A percentile compares a stretch with the other conserved stretches of the same genome.
Evolutionary conservation across 176 grass and related monocot genomes (phyloP).

Genomic region (Areca catechu): DNA sequence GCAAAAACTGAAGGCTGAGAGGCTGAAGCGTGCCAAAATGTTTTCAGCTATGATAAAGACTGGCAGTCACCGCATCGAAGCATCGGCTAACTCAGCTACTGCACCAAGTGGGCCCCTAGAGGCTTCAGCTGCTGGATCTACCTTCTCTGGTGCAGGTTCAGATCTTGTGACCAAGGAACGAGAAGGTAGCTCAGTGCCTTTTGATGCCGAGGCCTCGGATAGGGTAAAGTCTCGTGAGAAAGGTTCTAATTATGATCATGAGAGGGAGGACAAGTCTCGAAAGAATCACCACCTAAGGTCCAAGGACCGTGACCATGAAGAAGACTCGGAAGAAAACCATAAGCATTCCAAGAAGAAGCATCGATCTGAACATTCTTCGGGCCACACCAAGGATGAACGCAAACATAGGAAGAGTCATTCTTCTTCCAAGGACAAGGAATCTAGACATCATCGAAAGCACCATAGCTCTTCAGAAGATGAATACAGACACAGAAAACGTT

Average conservation of each 20-base stretch:
- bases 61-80: constrained; percentile 11
- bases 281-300: constrained; percentile 28
- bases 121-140: constrained; percentile 20
- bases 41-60: constrained; percentile 82
- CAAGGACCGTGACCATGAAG: constrained; percentile 15
- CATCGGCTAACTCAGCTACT: constrained; percentile 19
- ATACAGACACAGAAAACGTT: constrained; percentile 21
- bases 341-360: constrained; percentile 37
- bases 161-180: constrained; percentile 27
- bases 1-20: constrained; percentile 89
- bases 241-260: constrained; percentile 30
- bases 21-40: constrained; percentile 86
- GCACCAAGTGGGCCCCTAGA: constrained; percentile 18
- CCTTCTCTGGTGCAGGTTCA: constrained; percentile 14
- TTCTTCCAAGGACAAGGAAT: constrained; percentile 27
- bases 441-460: constrained; percentile 22
- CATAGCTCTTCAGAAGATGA: constrained; percentile 54
- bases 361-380: constrained; percentile 39
- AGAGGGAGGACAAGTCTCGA: constrained; percentile 23
- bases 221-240: constrained; percentile 16
- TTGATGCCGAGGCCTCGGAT: constrained; percentile 18
- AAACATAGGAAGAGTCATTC: constrained; percentile 33
- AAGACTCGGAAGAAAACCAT: constrained; percentile 27
- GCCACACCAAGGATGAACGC: constrained; percentile 25
- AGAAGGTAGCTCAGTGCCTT: constrained; percentile 50